phyloP scores from a whole-genome alignment of 192 early-diverging fungal species.

The Gaertneriomyces sp. region DNA sequence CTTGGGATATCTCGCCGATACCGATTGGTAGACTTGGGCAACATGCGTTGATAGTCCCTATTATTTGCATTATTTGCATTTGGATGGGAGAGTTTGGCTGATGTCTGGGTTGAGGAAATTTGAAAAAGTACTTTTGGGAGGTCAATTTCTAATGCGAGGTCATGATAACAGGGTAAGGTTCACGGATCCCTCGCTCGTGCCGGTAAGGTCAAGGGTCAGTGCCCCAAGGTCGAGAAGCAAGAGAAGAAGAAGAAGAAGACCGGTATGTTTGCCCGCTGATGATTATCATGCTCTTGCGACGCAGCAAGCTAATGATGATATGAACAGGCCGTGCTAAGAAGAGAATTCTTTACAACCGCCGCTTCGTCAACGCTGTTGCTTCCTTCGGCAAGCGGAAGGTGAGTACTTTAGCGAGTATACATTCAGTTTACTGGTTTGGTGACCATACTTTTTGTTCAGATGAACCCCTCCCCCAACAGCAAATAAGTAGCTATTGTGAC shows the following conservation, averaged over 20 bases:
- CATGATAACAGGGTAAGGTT: slow-evolving; percentile 86
- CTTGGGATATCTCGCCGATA: too few species aligned
- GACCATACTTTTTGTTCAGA: not conserved
- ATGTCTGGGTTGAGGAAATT: too few species aligned
- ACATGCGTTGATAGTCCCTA: too few species aligned
- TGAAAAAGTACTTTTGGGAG: too few species aligned
- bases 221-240: slow-evolving; percentile 95
- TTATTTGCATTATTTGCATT: too few species aligned
- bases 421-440: not conserved
- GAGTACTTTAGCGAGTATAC: slow-evolving; percentile 21
- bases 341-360: slow-evolving; percentile 92
- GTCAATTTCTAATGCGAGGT: not conserved
- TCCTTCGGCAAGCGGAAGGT: slow-evolving; percentile 86
- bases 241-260: slow-evolving; percentile 91
- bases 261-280: slow-evolving; percentile 16
- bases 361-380: slow-evolving; percentile 92
- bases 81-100: too few species aligned
- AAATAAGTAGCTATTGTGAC: slow-evolving; percentile 26
- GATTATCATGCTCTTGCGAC: not conserved
- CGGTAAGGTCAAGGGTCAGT: slow-evolving; percentile 99
- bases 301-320: not conserved
- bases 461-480: slow-evolving; percentile 34
- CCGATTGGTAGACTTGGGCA: too few species aligned
- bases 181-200: slow-evolving; percentile 99
- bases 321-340: slow-evolving; percentile 87